phyloP scores from a whole-genome alignment of 2,329 filamentous ascomycete genomes.

The Trichophyton simii region DNA sequence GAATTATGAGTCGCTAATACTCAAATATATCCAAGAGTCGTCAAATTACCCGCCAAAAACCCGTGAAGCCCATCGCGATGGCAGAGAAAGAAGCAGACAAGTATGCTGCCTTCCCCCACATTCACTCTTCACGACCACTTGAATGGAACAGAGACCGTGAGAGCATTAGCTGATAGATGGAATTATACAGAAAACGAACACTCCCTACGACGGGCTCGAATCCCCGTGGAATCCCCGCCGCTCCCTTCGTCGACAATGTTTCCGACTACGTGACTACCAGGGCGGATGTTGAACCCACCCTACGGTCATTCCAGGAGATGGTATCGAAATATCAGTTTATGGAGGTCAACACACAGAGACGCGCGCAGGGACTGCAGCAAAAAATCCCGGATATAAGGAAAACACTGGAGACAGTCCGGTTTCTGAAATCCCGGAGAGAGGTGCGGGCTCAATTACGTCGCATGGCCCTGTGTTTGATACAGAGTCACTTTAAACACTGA shows the following conservation, averaged over 20 bases:
- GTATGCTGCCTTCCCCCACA: constrained; percentile 10
- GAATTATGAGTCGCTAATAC: background rate
- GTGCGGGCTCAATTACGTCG: constrained; percentile 31
- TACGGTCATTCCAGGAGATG: constrained; percentile 37
- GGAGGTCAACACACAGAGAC: constrained; percentile 82
- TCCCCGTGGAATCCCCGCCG: constrained; percentile 35
- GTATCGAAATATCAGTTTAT: constrained; percentile 97
- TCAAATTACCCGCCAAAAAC: background rate
- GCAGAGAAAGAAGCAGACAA: constrained; percentile 7
- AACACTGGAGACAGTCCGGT: constrained; percentile 81
- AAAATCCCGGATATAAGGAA: constrained; percentile 97
- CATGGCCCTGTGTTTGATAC: background rate
- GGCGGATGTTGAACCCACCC: constrained; percentile 35
- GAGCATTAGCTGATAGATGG: background rate
- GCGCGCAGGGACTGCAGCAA: constrained; percentile 69
- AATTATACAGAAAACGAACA: background rate
- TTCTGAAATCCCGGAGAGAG: constrained; percentile 64
- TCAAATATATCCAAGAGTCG: background rate
- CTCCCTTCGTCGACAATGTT: constrained; percentile 37
- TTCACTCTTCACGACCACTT: background rate
- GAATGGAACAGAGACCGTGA: background rate
- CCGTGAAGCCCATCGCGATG: constrained; percentile 3
- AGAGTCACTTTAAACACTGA: background rate
- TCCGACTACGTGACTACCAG: constrained; percentile 35
- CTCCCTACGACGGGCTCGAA: constrained; percentile 21